These are phyloP conservation scores for Viridothelium virens DNA, from an alignment of 495 filamentous ascomycete genomes.

Conservation along the genomic window DNA sequence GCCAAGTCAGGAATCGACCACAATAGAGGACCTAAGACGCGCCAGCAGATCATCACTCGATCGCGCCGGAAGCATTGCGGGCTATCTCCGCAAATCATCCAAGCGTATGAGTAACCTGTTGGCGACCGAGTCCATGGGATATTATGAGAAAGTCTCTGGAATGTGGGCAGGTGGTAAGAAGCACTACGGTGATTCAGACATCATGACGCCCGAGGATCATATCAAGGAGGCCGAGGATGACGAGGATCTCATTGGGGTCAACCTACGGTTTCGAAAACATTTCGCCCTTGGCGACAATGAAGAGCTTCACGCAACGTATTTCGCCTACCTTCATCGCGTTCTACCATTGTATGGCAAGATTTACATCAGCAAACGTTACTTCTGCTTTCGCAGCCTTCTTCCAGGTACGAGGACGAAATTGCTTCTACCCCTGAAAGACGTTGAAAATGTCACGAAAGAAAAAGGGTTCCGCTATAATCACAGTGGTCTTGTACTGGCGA, in stretches of 20 bases:
- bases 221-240: slow-evolving; percentile 59
- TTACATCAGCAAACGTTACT: slow-evolving; percentile 80
- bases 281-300: slow-evolving; percentile 82
- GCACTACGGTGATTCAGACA: slow-evolving; percentile 75
- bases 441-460: slow-evolving; percentile 91
- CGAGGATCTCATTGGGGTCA: slow-evolving; percentile 53
- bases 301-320: slow-evolving; percentile 84
- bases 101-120: slow-evolving; percentile 78
- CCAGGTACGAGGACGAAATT: slow-evolving; percentile 87
- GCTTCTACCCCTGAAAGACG: slow-evolving; percentile 81
- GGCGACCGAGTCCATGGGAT: slow-evolving; percentile 92
- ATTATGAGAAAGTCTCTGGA: slow-evolving; percentile 92
- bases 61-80: slow-evolving; percentile 48
- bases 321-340: slow-evolving; percentile 76
- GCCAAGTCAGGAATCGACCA: neutral
- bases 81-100: slow-evolving; percentile 66
- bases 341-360: slow-evolving; percentile 94
- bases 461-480: slow-evolving; percentile 92
- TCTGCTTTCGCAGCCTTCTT: slow-evolving; percentile 89
- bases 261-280: slow-evolving; percentile 75
- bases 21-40: slow-evolving; percentile 1
- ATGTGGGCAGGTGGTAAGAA: slow-evolving; percentile 91
- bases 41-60: slow-evolving; percentile 38
- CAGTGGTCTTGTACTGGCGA: slow-evolving; percentile 81
- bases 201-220: slow-evolving; percentile 53